Evolutionary conservation across 139 green algal genomes (phyloP), one percentile per base, ranked within the genome.

Genomic region (Dunaliella primolecta): DNA sequence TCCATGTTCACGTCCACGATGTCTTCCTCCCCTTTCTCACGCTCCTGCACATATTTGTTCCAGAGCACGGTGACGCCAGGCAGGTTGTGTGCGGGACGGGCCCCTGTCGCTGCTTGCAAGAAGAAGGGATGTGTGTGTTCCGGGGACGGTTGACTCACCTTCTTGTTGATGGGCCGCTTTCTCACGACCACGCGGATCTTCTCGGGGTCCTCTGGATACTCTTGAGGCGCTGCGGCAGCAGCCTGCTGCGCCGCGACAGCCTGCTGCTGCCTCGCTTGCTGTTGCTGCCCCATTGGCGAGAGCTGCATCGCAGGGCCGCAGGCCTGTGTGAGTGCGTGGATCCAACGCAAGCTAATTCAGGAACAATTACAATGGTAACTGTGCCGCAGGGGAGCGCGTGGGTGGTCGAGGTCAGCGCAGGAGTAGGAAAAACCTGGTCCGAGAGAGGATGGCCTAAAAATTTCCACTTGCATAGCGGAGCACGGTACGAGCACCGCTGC

Each of bases 161-260:
- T 97, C 31, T 84, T 90, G 88, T 98, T 99, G 36, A 99, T 91
- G 1, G 97, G 97, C 11, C 97, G 91, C 86, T 99, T 99, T 32
- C 97, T 89, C 20, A 99, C 97, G 2, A 98, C 92, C 0, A 99
- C 96, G 0, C 94, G 85, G 77, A 98, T 98, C 83, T 94, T 95
- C 2, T 87, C 90, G 1, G 91, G 92, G 64, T 93, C 86, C 20
- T 37, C 83, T 1, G 25, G 20, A 3, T 71, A 20, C 31, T 80
- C 32, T 29, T 79, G 55, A 3, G 36, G 21, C 35, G 33, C 56
- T n/a, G 33, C 0, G 35, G 82, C 29, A 46, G 23, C 32, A 38
- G 85, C 36, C 29, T 72, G 83, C 27, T 36, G 77, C 27, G 34
- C 15, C 2, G 77, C 30, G 1, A 15, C 77, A 64, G 77, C 31